phyloP scores from a whole-genome alignment of 208 protist genomes.

The Vickermania spadyakhi region DNA sequence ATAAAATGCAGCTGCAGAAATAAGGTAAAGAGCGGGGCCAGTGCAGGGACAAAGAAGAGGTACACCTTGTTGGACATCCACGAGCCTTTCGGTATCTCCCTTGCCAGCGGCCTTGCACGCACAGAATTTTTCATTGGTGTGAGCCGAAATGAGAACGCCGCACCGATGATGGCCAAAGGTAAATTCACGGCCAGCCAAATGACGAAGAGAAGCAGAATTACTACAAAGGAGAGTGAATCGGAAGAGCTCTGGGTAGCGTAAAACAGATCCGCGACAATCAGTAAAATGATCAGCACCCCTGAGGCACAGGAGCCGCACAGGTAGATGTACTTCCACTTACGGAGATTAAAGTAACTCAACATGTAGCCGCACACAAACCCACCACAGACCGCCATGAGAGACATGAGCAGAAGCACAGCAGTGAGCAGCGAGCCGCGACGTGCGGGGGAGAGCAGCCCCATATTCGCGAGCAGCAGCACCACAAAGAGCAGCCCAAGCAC shows the following conservation, averaged over 20 bases:
- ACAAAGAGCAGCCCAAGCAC: conserved; percentile 76
- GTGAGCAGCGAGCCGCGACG: conserved; percentile 90
- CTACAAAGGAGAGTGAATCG: conserved; percentile 36
- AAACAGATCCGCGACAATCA: conserved; percentile 46
- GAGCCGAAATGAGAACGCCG: conserved; percentile 93
- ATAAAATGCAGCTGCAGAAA: conserved; percentile 99
- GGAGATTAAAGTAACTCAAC: conserved; percentile 87
- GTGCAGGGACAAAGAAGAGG: conserved; percentile 40
- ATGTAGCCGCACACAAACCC: conserved; percentile 91
- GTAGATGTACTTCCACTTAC: conserved; percentile 90
- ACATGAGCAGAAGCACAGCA: conserved; percentile 58
- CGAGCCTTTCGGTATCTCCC: conserved; percentile 91
- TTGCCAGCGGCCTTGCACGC: conserved; percentile 91
- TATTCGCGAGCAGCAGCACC: conserved; percentile 85
- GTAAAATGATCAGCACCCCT: conserved; percentile 57
- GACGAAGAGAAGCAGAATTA: conserved; percentile 54
- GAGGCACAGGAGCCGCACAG: too few relatives aligned
- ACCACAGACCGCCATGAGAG: conserved; percentile 70
- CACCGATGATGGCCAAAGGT: conserved; percentile 93
- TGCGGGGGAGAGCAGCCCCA: conserved; percentile 94
- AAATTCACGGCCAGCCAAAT: conserved; percentile 93
- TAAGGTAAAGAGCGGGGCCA: conserved; percentile 95
- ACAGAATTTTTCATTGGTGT: conserved; percentile 74
- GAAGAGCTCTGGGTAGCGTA: conserved; percentile 49
- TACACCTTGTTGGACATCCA: conserved; percentile 54